A percentile compares a stretch with the other conserved stretches of the same genome.
These are phyloP conservation scores for Auriscalpium orientale DNA, from an alignment of 768 basidiomycete genomes.

Conservation along the genomic window DNA sequence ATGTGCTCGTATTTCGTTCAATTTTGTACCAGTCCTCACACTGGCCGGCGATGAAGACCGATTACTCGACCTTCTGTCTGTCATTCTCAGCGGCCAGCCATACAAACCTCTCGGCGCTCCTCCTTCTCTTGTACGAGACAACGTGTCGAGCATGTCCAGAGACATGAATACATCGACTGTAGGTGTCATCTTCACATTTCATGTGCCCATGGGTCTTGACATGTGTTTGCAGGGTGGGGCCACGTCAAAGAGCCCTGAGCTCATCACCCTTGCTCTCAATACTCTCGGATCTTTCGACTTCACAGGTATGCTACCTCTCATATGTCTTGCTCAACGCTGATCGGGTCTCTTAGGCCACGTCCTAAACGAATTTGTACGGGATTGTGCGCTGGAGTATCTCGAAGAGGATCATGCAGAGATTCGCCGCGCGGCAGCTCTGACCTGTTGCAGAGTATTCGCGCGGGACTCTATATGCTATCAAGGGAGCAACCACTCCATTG, in stretches of 20 bases:
- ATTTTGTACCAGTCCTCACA: neutral
- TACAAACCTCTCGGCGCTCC: constrained; percentile 90
- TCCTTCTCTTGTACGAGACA: constrained; percentile 45
- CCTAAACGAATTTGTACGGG: constrained; percentile 92
- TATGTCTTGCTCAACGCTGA: constrained; percentile 1
- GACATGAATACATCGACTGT: constrained; percentile 49
- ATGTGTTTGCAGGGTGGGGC: neutral
- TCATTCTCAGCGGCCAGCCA: constrained; percentile 71
- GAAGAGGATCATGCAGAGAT: constrained; percentile 89
- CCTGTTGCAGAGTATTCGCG: constrained; percentile 87
- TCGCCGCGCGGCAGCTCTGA: constrained; percentile 81
- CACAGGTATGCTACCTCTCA: constrained; percentile 47
- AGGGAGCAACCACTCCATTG: constrained; percentile 91
- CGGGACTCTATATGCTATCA: constrained; percentile 95
- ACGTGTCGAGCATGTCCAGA: constrained; percentile 39
- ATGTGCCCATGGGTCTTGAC: neutral
- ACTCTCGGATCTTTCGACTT: constrained; percentile 94
- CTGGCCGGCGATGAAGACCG: constrained; percentile 49
- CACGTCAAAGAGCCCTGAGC: constrained; percentile 54
- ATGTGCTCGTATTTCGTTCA: constrained; percentile 2
- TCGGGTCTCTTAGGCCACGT: constrained; percentile 58
- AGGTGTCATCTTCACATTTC: neutral
- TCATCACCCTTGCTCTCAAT: constrained; percentile 73
- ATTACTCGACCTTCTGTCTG: constrained; percentile 76
- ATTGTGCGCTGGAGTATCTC: constrained; percentile 84